Base-by-base conservation (phyloP, 805 yeast species). In the Metschnikowia kunwiensis region DNA sequence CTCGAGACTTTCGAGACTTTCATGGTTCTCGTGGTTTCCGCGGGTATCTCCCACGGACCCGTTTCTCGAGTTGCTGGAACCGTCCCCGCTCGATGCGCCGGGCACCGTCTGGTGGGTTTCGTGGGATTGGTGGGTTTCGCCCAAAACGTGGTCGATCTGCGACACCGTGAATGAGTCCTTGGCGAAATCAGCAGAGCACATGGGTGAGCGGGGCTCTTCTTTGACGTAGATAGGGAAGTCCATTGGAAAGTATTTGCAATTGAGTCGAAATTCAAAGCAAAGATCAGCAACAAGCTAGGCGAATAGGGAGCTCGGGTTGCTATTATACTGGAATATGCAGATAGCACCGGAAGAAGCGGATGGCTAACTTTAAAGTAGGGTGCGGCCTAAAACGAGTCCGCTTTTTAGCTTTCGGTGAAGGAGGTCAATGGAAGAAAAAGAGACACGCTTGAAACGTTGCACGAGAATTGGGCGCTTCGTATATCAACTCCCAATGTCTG, bases 161-260 rank as follows among this genome's bases (percentile, higher is more conserved):
- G 37, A 19, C 17, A 24, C 27, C 9, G 24, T 26, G 16, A 29
- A 12, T n/a, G 35, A 13, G 7, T 15, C 21, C 25, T 7, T 18
- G 10, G 12, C 12, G 21, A n/a, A n/a, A 9, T 13, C 29, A 25
- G 23, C 29, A 21, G 13, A 6, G 17, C 14, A 19, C 32, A 27
- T 31, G 13, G 36, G 40, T 5, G 35, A 31, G 15, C 14, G 23
- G 10, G 40, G 40, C 40, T 36, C 36, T 19, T 36, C 24, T 30
- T 36, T 36, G 21, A 36, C n/a, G 14, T 9, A 31, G 14, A 22
- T 24, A 8, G 27, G 25, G 7, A 16, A 31, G 23, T 32, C 25
- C 40, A 36, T 36, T 13, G 34, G 26, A 5, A 10, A 11, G 12
- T 24, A 24, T 11, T 10, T 14, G 3, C 26, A 20, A 9, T 7